Conservation (phyloP, 2,329 filamentous ascomycete genomes). For the Claviceps arundinis region DNA sequence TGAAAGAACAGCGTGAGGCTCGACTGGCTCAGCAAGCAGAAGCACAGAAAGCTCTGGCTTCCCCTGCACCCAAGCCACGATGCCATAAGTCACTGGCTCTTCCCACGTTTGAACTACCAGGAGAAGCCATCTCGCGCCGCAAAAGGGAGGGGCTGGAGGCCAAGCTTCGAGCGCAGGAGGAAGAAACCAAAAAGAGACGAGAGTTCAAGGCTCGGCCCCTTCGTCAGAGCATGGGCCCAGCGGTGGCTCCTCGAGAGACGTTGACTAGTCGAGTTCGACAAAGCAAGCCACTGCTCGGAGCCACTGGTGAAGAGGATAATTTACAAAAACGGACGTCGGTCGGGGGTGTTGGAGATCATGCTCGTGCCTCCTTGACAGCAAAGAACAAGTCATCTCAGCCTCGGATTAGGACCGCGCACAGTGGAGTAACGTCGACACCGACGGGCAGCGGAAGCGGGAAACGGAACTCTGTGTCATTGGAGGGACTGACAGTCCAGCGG, state of each 20-base stretch:
- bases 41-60: slow-evolving; percentile 17
- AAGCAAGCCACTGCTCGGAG: slow-evolving; percentile 23
- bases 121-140: slow-evolving; percentile 43
- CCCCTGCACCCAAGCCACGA: slow-evolving; percentile 32
- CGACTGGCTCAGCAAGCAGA: slow-evolving; percentile 28
- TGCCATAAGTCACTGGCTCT: slow-evolving; percentile 38
- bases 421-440: slow-evolving; percentile 32
- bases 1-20: slow-evolving; percentile 46
- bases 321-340: slow-evolving; percentile 15
- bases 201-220: slow-evolving; percentile 52
- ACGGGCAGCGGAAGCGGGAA: slow-evolving; percentile 29
- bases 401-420: slow-evolving; percentile 14
- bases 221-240: slow-evolving; percentile 28
- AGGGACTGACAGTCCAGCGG: slow-evolving; percentile 37
- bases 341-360: slow-evolving; percentile 4
- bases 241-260: slow-evolving; percentile 39
- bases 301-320: slow-evolving; percentile 9
- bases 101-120: slow-evolving; percentile 48
- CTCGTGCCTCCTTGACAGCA: slow-evolving; percentile 1
- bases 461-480: slow-evolving; percentile 35
- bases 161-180: slow-evolving; percentile 41
- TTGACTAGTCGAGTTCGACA: slow-evolving; percentile 43
- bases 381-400: slow-evolving; percentile 8
- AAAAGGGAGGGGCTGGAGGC: slow-evolving; percentile 44
- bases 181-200: slow-evolving; percentile 45